Conservation (phyloP, 345 rosid species). For the Firmiana major region DNA sequence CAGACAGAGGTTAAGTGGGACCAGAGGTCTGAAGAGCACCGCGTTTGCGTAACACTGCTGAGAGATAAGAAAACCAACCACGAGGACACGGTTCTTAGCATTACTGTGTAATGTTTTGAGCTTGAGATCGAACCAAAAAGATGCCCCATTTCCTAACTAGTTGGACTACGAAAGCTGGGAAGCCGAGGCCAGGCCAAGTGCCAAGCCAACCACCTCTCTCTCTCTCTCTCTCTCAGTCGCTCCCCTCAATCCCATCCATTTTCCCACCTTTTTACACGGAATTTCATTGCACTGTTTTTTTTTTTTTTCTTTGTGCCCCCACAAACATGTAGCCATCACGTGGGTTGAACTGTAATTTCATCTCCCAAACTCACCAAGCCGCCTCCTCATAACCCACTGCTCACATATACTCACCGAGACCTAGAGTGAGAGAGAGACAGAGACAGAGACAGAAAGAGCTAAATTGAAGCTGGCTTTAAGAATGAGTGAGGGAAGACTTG, state of each 20-base stretch:
- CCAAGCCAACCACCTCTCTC: not conserved
- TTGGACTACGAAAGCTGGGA: not conserved
- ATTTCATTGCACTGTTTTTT: not conserved
- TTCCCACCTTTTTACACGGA: conserved; percentile 11
- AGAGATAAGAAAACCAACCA: not conserved
- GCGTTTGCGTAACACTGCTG: conserved; percentile 22
- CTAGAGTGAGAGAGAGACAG: no score
- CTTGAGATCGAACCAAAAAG: not conserved
- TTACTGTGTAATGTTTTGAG: not conserved
- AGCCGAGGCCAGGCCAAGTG: not conserved
- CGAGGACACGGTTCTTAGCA: conserved; percentile 27
- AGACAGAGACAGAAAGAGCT: not conserved
- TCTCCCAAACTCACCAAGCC: not conserved
- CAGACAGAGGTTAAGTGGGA: conserved; percentile 13
- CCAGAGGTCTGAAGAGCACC: conserved; percentile 11
- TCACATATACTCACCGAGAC: not conserved
- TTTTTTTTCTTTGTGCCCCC: not conserved
- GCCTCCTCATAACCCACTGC: not conserved
- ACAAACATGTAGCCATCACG: not conserved
- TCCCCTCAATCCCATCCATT: not conserved
- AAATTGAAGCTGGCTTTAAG: not conserved
- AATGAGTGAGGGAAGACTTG: not conserved
- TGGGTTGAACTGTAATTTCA: conserved; percentile 17
- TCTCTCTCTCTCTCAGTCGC: not conserved
- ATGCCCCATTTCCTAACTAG: conserved; percentile 13